Conservation (phyloP, 768 basidiomycete genomes). For the Lactifluus pinguis region DNA sequence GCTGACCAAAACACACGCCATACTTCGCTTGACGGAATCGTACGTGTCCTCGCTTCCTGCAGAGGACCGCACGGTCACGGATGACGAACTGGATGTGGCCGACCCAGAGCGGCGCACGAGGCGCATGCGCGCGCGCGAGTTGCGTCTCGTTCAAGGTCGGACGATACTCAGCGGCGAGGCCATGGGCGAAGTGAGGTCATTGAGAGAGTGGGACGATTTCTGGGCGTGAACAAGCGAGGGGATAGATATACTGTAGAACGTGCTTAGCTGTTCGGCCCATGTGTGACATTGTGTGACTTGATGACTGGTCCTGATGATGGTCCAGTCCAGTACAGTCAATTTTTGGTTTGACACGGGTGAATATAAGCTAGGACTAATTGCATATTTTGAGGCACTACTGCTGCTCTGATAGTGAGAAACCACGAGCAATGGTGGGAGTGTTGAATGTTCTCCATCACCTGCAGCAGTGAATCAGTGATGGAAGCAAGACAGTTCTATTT, state of each 20-base stretch:
- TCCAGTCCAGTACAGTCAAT: too few relatives aligned
- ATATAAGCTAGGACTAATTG: too few relatives aligned
- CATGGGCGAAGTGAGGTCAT: neutral
- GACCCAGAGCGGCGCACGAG: slow-evolving; percentile 59
- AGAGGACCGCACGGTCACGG: slow-evolving; percentile 51
- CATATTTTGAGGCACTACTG: too few relatives aligned
- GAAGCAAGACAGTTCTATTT: slow-evolving; percentile 37
- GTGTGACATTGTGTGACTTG: too few relatives aligned
- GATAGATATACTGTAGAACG: too few relatives aligned
- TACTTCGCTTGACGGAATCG: slow-evolving; percentile 52
- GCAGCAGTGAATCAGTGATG: too few relatives aligned
- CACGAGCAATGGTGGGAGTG: slow-evolving; percentile 18
- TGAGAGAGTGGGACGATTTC: slow-evolving; percentile 9
- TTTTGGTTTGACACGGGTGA: too few relatives aligned
- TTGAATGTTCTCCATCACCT: neutral
- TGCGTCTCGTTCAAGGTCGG: slow-evolving; percentile 75
- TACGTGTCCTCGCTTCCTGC: slow-evolving; percentile 48
- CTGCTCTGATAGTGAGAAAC: slow-evolving; percentile 6
- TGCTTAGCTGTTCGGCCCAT: too few relatives aligned
- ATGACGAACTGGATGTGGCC: slow-evolving; percentile 64
- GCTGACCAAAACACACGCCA: slow-evolving; percentile 64
- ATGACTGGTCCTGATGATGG: too few relatives aligned
- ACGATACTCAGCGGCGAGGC: slow-evolving; percentile 38
- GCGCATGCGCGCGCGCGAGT: slow-evolving; percentile 79
- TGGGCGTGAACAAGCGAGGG: neutral